Percentiles rank a stretch among this genome's conserved stretches.
phyloP scores from a whole-genome alignment of 1,139 yeast species.

The Diutina ranongensis region DNA sequence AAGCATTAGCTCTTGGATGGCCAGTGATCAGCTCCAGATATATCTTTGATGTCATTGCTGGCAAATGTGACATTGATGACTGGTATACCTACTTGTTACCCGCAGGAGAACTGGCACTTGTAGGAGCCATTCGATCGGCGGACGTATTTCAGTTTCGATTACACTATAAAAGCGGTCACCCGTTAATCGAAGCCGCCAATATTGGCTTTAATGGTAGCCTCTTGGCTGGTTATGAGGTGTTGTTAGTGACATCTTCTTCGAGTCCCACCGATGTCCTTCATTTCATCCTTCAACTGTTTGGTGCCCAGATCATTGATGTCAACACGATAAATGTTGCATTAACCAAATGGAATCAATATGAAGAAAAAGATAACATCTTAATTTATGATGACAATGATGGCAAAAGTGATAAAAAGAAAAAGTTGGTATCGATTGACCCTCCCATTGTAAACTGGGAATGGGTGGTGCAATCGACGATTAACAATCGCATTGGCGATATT shows the following conservation, averaged over 20 bases:
- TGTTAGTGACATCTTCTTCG: not conserved
- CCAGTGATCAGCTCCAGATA: constrained; percentile 62
- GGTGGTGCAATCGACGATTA: constrained; percentile 39
- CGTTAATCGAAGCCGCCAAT: constrained; percentile 26
- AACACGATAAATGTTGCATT: not conserved
- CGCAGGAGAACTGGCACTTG: constrained; percentile 43
- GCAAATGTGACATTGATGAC: constrained; percentile 13
- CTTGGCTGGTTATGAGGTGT: not conserved
- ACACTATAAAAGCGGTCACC: constrained; percentile 15
- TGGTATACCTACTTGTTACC: constrained; percentile 58
- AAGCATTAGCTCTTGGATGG: constrained; percentile 82
- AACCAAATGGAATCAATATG: not conserved
- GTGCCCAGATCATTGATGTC: not conserved
- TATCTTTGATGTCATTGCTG: constrained; percentile 39
- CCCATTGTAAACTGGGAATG: constrained; percentile 54
- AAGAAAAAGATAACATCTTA: constrained; percentile 3
- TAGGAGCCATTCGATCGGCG: constrained; percentile 25
- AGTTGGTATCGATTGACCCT: constrained; percentile 8
- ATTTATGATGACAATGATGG: constrained; percentile 10
- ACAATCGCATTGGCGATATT: not conserved
- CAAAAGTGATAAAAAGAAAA: constrained; percentile 4
- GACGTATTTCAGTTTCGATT: constrained; percentile 29
- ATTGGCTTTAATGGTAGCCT: not conserved
- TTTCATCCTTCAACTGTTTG: not conserved
- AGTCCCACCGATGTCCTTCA: not conserved